phyloP scores from a whole-genome alignment of 2,329 filamentous ascomycete genomes.

The Aureobasidium sp. region DNA sequence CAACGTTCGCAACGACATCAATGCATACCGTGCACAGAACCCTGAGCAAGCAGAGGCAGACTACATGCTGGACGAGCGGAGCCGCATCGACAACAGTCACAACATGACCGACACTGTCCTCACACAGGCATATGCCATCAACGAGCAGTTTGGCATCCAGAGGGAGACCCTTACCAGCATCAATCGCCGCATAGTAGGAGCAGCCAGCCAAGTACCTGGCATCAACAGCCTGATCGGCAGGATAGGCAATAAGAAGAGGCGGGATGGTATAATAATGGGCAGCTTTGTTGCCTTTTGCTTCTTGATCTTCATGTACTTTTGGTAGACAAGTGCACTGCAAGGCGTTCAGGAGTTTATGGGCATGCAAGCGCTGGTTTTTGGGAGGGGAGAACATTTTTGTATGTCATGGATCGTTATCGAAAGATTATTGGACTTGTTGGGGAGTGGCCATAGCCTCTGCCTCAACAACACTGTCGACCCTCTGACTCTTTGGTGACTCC shows the following conservation, averaged over 20 bases:
- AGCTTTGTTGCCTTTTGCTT: conserved; percentile 89
- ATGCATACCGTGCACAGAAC: conserved; percentile 71
- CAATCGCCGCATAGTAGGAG: conserved; percentile 80
- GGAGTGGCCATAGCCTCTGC: neutral
- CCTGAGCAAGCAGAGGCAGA: conserved; percentile 80
- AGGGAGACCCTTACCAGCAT: conserved; percentile 81
- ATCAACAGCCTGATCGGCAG: conserved; percentile 85
- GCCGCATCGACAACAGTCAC: conserved; percentile 79
- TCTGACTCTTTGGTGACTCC: neutral
- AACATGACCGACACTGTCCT: conserved; percentile 83
- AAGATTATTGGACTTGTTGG: neutral
- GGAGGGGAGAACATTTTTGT: conserved; percentile 1
- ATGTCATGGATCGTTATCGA: neutral
- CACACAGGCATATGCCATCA: conserved; percentile 92
- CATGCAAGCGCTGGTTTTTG: neutral
- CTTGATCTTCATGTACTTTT: conserved; percentile 72
- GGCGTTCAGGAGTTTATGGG: neutral
- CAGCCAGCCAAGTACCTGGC: conserved; percentile 84
- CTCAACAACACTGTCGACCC: neutral
- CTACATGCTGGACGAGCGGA: conserved; percentile 91
- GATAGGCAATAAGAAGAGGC: conserved; percentile 89
- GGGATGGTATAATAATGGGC: conserved; percentile 90
- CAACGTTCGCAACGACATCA: conserved; percentile 86
- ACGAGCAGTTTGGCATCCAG: conserved; percentile 82
- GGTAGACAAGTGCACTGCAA: conserved; percentile 34